Evolutionary conservation across 305 asterid genomes (phyloP).

Genomic region (Rubia peregrina): DNA sequence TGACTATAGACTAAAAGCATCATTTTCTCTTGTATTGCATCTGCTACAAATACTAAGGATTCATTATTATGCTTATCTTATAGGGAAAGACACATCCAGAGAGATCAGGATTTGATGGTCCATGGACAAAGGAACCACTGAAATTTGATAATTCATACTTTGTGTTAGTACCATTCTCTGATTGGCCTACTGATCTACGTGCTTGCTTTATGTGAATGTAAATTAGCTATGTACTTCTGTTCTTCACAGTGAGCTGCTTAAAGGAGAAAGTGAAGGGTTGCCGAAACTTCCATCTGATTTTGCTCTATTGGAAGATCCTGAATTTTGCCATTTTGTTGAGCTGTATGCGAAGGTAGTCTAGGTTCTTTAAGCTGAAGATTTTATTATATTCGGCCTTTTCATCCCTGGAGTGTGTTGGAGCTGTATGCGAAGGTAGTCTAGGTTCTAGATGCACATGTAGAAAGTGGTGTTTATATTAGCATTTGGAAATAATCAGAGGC

Average conservation of each 20-base stretch:
- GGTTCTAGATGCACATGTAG: too few species aligned
- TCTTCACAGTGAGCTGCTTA: conserved; percentile 64
- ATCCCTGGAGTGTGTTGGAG: background rate
- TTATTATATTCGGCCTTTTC: background rate
- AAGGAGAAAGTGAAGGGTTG: conserved; percentile 68
- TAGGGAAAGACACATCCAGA: conserved; percentile 93
- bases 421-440: too few species aligned
- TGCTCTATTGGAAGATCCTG: conserved; percentile 77
- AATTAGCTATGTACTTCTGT: conserved; percentile 6
- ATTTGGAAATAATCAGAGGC: background rate
- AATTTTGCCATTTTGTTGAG: conserved; percentile 62
- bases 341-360: conserved; percentile 76
- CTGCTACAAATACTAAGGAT: background rate
- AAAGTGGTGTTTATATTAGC: background rate
- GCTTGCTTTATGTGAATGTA: background rate
- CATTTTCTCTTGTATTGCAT: background rate
- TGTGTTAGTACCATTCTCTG: conserved; percentile 39
- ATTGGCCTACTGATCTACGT: background rate
- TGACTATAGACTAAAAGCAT: background rate
- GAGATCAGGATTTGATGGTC: conserved; percentile 89
- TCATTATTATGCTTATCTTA: conserved; percentile 16
- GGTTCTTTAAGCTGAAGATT: background rate
- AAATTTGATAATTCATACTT: conserved; percentile 88
- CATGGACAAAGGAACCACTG: conserved; percentile 83
- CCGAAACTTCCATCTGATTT: conserved; percentile 74